Evolutionary conservation across 2,329 filamentous ascomycete genomes (phyloP).

Genomic region (Penicillium sclerotiorum): DNA sequence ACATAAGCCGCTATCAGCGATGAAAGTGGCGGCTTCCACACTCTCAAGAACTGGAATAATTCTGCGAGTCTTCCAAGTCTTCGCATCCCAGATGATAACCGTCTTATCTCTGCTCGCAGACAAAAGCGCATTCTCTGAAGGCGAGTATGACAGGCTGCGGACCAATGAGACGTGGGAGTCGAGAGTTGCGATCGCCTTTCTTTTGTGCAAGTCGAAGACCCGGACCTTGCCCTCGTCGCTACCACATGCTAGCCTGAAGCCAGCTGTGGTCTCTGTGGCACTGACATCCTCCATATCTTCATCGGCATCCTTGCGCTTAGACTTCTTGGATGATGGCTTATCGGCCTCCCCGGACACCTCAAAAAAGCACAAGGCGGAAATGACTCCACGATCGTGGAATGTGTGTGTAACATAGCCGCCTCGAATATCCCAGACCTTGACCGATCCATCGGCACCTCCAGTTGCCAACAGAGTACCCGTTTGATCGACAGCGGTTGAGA

Average conservation of each 20-base stretch:
- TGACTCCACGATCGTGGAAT: slow-evolving; percentile 86
- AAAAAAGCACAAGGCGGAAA: slow-evolving; percentile 92
- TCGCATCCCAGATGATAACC: slow-evolving; percentile 85
- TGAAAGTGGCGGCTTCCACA: slow-evolving; percentile 80
- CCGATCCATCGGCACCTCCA: slow-evolving; percentile 86
- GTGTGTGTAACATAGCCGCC: slow-evolving; percentile 93
- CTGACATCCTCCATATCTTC: slow-evolving; percentile 50
- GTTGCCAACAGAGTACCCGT: slow-evolving; percentile 90
- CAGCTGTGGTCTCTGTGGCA: slow-evolving; percentile 52
- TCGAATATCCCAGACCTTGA: slow-evolving; percentile 95
- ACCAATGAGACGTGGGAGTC: slow-evolving; percentile 96
- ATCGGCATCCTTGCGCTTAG: slow-evolving; percentile 36
- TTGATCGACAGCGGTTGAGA: slow-evolving; percentile 80
- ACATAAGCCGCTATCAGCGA: slow-evolving; percentile 69
- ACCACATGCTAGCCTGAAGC: slow-evolving; percentile 83
- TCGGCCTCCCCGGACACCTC: slow-evolving; percentile 61
- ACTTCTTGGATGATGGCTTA: slow-evolving; percentile 52
- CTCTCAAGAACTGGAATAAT: slow-evolving; percentile 84
- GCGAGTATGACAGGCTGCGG: slow-evolving; percentile 80
- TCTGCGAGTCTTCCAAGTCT: slow-evolving; percentile 78
- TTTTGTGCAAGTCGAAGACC: slow-evolving; percentile 88
- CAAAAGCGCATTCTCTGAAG: slow-evolving; percentile 72
- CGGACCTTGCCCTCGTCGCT: slow-evolving; percentile 92
- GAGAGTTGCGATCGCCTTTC: slow-evolving; percentile 72
- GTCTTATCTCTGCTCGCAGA: slow-evolving; percentile 93